phyloP scores from a whole-genome alignment of 2,329 filamentous ascomycete genomes.

The Botrytis fabae region DNA sequence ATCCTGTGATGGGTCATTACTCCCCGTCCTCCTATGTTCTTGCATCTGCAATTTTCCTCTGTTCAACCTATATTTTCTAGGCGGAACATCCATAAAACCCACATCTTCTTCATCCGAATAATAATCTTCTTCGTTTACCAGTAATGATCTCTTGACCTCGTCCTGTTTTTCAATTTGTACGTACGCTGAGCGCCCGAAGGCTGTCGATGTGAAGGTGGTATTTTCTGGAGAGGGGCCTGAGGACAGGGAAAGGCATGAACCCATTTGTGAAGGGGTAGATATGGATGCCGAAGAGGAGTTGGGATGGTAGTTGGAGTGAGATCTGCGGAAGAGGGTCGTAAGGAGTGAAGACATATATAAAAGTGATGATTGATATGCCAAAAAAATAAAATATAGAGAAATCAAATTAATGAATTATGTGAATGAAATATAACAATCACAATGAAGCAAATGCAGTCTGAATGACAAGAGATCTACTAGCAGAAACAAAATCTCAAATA shows the following conservation, averaged over 20 bases:
- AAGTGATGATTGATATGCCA: not conserved
- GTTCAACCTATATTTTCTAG: not conserved
- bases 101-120: slow-evolving; percentile 18
- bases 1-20: not conserved
- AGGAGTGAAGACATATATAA: slow-evolving; percentile 15
- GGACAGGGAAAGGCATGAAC: slow-evolving; percentile 6
- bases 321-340: slow-evolving; percentile 3
- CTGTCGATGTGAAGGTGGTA: slow-evolving; percentile 15
- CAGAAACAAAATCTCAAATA: not conserved
- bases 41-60: not conserved
- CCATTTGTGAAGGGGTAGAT: not conserved
- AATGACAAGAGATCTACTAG: not conserved
- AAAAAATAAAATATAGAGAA: not conserved
- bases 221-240: not conserved
- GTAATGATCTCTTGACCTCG: not conserved
- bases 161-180: slow-evolving; percentile 14
- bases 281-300: not conserved
- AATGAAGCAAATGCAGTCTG: not conserved
- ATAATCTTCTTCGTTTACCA: slow-evolving; percentile 9
- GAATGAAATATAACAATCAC: not conserved
- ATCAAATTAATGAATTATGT: no score
- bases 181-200: slow-evolving; percentile 11
- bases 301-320: not conserved
- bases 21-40: not conserved
- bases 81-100: not conserved